Conservation (phyloP, 2,329 filamentous ascomycete genomes). For the Exophiala xenobiotica region DNA sequence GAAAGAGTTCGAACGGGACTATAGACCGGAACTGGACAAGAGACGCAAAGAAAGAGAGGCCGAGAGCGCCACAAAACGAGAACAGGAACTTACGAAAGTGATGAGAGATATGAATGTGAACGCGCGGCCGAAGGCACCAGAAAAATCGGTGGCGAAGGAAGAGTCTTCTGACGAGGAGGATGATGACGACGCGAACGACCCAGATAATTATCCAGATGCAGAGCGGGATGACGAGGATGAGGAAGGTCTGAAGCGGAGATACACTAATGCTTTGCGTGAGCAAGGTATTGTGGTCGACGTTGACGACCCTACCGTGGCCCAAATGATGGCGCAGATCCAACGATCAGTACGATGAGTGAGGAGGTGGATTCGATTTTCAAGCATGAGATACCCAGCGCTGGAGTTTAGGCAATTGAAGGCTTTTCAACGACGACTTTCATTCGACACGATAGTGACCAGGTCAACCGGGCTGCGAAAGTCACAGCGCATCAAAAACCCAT, state of each 20-base stretch:
- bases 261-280: constrained; percentile 70
- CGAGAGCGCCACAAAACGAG: constrained; percentile 67
- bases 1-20: constrained; percentile 84
- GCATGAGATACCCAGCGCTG: constrained; percentile 28
- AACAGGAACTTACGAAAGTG: constrained; percentile 84
- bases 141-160: constrained; percentile 47
- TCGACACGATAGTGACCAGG: no score
- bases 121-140: constrained; percentile 24
- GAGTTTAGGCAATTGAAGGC: no score
- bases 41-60: constrained; percentile 73
- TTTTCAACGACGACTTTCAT: no score
- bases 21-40: constrained; percentile 85
- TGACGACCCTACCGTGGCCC: constrained; percentile 52
- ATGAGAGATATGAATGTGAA: constrained; percentile 85
- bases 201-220: constrained; percentile 51
- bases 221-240: constrained; percentile 62
- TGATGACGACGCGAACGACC: constrained; percentile 49
- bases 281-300: constrained; percentile 44
- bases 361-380: constrained; percentile 2
- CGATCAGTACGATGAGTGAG: constrained; percentile 10
- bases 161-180: constrained; percentile 47
- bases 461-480: no score
- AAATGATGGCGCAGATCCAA: constrained; percentile 22
- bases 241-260: constrained; percentile 70
- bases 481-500: no score